These are phyloP conservation scores for Sphaerostilbella broomeana DNA, from an alignment of 2,329 filamentous ascomycete species.

Conservation along the genomic window DNA sequence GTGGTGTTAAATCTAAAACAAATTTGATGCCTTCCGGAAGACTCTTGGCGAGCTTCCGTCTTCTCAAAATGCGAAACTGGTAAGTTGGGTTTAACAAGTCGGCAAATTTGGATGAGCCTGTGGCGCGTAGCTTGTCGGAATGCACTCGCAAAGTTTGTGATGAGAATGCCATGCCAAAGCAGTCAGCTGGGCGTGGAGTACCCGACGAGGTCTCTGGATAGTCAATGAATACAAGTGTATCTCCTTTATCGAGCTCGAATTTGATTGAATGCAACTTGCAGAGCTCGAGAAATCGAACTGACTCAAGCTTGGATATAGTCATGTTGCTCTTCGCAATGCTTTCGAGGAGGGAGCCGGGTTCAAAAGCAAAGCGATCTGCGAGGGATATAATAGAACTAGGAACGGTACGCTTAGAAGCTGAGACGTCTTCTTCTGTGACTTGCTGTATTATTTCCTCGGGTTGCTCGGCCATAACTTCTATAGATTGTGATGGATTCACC, in stretches of 20 bases:
- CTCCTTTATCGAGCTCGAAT: slow-evolving; percentile 29
- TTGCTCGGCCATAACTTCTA: too few species aligned
- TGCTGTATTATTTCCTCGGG: too few species aligned
- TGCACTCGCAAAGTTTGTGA: slow-evolving; percentile 37
- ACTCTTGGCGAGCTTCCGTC: slow-evolving; percentile 28
- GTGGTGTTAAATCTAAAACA: slow-evolving; percentile 58
- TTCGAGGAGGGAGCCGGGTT: too few species aligned
- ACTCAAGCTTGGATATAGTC: too few species aligned
- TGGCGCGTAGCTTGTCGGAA: slow-evolving; percentile 39
- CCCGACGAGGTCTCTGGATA: slow-evolving; percentile 23
- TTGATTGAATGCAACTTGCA: slow-evolving; percentile 21
- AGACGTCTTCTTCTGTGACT: too few species aligned
- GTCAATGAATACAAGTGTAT: slow-evolving; percentile 40
- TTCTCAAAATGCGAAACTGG: slow-evolving; percentile 34
- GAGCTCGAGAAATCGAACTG: slow-evolving; percentile 8
- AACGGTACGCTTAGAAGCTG: too few species aligned
- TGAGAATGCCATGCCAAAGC: slow-evolving; percentile 28
- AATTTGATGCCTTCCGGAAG: slow-evolving; percentile 45
- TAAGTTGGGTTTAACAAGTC: slow-evolving; percentile 36
- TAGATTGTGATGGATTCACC: too few species aligned
- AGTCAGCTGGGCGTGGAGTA: slow-evolving; percentile 23
- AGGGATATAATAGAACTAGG: too few species aligned
- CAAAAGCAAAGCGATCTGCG: too few species aligned
- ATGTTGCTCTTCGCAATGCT: too few species aligned
- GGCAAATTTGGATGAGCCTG: slow-evolving; percentile 42